Evolutionary conservation across 768 basidiomycete species (phyloP), one percentile per base, ranked within the genome.

Genomic region (Neoboletus brunneissimus): DNA sequence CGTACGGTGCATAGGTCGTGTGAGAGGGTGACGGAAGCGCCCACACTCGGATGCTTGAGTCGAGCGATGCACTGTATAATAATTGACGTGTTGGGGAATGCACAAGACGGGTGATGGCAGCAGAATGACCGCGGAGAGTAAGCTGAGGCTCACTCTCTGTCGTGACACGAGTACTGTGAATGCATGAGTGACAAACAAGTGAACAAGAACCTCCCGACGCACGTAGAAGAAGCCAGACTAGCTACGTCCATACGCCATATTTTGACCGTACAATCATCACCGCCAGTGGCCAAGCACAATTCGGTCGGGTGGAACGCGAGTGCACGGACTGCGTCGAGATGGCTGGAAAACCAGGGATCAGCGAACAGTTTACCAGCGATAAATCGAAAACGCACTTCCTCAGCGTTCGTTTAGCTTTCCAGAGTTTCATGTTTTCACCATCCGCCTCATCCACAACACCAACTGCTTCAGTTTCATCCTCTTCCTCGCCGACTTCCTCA

Each of bases 231-330:
- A 31, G 91, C 80, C 56, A 94, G 76, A 62, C 83, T 79, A 40
- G 84, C 76, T 16, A 88, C 81, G 61, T 96, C 91, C 76, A 93
- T 82, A 54, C 91, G 82, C 97, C 97, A 99, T 51, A 98, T 83
- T 72, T 99, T 99, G 53, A 98, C 87, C 8, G 93, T 94, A 69
- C 85, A 91, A 68, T 99, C 97, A 68, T 98, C 96, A 29, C 94
- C 92, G 23, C 89, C 97, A 45, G 89, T 93, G n/a, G 90, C 94
- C 52, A 98, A 75, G 65, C 87, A 87, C 43, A 93, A 74, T 61
- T 92, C 91, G 35, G 77, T 87, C 2, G 91, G 91, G 67, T 94
- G 91, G 81, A 97, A 96, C 0, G 91, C 87, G 23, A 98, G 77
- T 8, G 91, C 87, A 51, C 95, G 86, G 40, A 97, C 94, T 15